Percentiles rank a stretch among this genome's conserved stretches.
Evolutionary conservation across 2,329 filamentous ascomycete species (phyloP).

Genomic region (Xylaria sp.): DNA sequence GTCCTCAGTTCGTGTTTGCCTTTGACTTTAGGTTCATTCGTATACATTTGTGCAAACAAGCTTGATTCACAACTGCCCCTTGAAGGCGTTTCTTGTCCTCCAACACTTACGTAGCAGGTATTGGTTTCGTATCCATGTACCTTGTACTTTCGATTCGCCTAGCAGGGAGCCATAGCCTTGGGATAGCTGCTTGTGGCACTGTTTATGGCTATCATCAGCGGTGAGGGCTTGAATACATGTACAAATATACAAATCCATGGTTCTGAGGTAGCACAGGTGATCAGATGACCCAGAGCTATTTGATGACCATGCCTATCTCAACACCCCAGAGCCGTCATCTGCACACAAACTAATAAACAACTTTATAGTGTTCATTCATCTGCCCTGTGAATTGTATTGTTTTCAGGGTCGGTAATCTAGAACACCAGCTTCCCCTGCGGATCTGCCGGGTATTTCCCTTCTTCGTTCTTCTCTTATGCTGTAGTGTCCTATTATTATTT

Average conservation of each 20-base stretch:
- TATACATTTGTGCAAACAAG: not conserved
- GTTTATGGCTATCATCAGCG: slow-evolving; percentile 24
- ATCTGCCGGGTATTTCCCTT: not conserved
- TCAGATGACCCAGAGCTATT: slow-evolving; percentile 31
- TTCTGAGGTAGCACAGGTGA: slow-evolving; percentile 25
- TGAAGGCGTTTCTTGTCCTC: not conserved
- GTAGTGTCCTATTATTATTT: not conserved
- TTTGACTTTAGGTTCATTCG: slow-evolving; percentile 6
- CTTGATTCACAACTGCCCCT: not conserved
- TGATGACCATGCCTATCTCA: slow-evolving; percentile 21
- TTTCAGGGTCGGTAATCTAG: not conserved
- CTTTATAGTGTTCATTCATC: slow-evolving; percentile 5
- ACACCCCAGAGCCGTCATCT: not conserved
- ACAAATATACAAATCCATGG: slow-evolving; percentile 18
- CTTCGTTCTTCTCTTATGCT: not conserved
- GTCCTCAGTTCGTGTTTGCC: not conserved
- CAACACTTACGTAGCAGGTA: not conserved
- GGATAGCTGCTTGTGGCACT: slow-evolving; percentile 10
- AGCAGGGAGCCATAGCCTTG: not conserved
- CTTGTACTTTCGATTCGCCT: not conserved
- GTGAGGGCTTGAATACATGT: slow-evolving; percentile 22
- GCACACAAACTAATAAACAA: not conserved
- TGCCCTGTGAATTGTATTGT: not conserved
- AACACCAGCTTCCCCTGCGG: not conserved
- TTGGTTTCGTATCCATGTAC: not conserved